Base-by-base conservation (phyloP, 108 stramenopile species). In the Ochromonas danica region DNA sequence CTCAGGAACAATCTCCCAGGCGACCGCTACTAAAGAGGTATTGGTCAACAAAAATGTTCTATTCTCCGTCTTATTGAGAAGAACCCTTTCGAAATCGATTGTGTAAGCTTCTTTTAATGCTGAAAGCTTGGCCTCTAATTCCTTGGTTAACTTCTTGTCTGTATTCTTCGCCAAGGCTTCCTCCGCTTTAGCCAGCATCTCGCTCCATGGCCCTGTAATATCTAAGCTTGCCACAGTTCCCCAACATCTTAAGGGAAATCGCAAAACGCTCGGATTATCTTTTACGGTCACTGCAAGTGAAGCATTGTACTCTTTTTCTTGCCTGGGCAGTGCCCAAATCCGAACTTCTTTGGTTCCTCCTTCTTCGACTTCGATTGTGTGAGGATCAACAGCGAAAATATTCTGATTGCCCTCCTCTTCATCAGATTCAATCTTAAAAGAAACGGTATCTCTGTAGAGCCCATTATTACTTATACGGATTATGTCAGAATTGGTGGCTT, bases 401-500 rank as follows among this genome's bases (percentile, higher is more conserved):
- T 42, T 39, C 1, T 35, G 57, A 36, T 2, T 39, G 39, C 25
- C 62, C 27, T 33, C 79, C 39, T 62, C 81, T 14, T 60, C 51
- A 35, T 36, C 43, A 17, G 36, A 1, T 71, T 82, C 61, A 43
- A 78, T 79, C 1, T 63, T 74, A 41, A 85, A 42, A 27, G 42
- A 36, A 14, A 84, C 83, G 30, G 57, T 40, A 27, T 42, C 78
- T 39, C 74, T 80, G 78, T 81, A 85, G 1, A 38, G 40, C 0
- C 85, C 84, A 39, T 82, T 86, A 70, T 90, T 90, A 10, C 84
- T 79, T 28, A 90, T 86, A 0, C 89, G 87, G 62, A 90, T 83
- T 10, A 51, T 81, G 42, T 90, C 89, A 41, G 70, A 33, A 81
- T 90, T 85, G 35, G 85, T 83, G 22, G 43, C 43, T 40, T 74